Percentiles rank a stretch among this genome's conserved stretches.
phyloP scores from a whole-genome alignment of 768 basidiomycete species.

The Termitomyces sp. region DNA sequence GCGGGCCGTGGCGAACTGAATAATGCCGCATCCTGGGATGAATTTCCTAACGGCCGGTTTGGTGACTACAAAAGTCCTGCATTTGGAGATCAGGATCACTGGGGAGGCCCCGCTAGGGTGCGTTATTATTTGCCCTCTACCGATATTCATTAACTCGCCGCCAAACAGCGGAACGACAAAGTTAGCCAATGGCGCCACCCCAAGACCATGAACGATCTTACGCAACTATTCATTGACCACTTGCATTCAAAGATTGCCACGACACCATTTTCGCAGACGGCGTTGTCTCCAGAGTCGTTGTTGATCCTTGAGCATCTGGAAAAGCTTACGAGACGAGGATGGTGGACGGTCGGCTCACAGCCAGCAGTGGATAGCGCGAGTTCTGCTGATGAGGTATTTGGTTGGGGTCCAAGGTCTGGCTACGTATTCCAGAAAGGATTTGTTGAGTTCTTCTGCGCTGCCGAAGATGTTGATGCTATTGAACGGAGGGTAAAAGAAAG shows the following conservation, averaged over 20 bases:
- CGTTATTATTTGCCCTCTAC: constrained; percentile 25
- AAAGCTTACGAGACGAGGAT: constrained; percentile 66
- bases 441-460: constrained; percentile 89
- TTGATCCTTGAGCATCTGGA: constrained; percentile 77
- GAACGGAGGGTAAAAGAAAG: constrained; percentile 47
- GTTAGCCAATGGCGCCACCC: constrained; percentile 77
- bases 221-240: constrained; percentile 72
- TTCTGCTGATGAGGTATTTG: constrained; percentile 74
- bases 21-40: constrained; percentile 81
- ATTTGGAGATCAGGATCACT: constrained; percentile 75
- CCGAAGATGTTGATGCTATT: constrained; percentile 51
- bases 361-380: constrained; percentile 81
- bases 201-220: constrained; percentile 59
- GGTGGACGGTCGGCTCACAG: constrained; percentile 98
- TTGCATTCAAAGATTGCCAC: constrained; percentile 65
- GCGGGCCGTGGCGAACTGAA: constrained; percentile 70
- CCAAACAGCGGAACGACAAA: constrained; percentile 49
- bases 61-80: constrained; percentile 98
- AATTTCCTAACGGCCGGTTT: constrained; percentile 98
- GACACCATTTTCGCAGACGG: constrained; percentile 85
- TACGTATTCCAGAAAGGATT: constrained; percentile 98
- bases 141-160: background rate
- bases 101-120: constrained; percentile 64
- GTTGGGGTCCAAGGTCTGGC: constrained; percentile 91
- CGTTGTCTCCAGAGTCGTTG: constrained; percentile 77